These are phyloP conservation scores for Colletotrichum costaricense DNA, from an alignment of 2,329 filamentous ascomycete species.

Conservation along the genomic window DNA sequence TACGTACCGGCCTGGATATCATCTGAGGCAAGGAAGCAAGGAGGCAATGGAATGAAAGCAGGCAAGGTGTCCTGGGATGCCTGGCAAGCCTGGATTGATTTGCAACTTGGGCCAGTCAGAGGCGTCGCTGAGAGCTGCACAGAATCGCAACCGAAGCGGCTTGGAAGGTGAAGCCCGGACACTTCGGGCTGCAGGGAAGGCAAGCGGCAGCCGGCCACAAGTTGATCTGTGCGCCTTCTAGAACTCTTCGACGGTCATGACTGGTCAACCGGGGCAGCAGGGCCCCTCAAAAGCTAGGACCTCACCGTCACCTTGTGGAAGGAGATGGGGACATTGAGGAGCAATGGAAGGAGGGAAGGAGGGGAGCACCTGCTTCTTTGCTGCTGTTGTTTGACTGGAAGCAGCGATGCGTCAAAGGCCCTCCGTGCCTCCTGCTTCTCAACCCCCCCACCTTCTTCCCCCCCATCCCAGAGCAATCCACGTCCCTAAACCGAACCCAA, in stretches of 20 bases:
- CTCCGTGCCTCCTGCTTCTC: slow-evolving; percentile 20
- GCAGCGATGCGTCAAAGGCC: slow-evolving; percentile 31
- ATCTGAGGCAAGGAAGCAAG: not conserved
- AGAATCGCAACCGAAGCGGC: slow-evolving; percentile 37
- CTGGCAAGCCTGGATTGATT: not conserved
- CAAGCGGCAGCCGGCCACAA: slow-evolving; percentile 11
- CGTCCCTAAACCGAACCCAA: slow-evolving; percentile 35
- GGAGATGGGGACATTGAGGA: slow-evolving; percentile 10
- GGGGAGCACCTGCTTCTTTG: slow-evolving; percentile 15
- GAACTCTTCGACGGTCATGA: slow-evolving; percentile 38
- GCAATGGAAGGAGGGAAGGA: not conserved
- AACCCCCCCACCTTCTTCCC: slow-evolving; percentile 24
- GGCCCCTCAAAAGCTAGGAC: slow-evolving; percentile 35
- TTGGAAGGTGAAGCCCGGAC: slow-evolving; percentile 39
- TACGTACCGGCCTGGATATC: not conserved
- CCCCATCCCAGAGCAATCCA: slow-evolving; percentile 29
- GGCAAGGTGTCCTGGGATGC: not conserved
- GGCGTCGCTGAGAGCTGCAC: slow-evolving; percentile 27
- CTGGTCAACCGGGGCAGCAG: slow-evolving; percentile 31
- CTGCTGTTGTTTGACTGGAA: slow-evolving; percentile 31
- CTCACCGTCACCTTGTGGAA: slow-evolving; percentile 21
- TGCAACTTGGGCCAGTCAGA: slow-evolving; percentile 25
- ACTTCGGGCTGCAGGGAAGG: slow-evolving; percentile 34
- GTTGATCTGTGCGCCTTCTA: slow-evolving; percentile 38
- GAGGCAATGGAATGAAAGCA: not conserved